Conservation (phyloP, 148 eudicot genomes). For the Beta vulgaris region DNA sequence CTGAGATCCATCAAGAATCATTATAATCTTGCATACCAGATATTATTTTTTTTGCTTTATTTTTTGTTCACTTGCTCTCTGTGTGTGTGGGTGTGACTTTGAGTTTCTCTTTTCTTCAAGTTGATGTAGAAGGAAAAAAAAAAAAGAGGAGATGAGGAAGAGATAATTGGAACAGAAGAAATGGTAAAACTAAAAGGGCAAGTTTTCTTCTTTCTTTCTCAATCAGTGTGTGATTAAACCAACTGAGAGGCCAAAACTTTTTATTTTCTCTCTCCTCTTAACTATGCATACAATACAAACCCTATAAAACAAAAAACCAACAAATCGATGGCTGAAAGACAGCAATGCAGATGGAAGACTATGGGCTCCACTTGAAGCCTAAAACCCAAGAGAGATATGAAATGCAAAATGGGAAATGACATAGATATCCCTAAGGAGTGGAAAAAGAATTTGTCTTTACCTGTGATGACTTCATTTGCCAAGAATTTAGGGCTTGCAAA, state of each 20-base stretch:
- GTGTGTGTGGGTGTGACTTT: too few species aligned
- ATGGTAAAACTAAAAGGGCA: slow-evolving; percentile 14
- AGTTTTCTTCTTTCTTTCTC: slow-evolving; percentile 10
- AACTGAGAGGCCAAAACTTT: slow-evolving; percentile 12
- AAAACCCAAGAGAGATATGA: background rate
- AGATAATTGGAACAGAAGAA: slow-evolving; percentile 3
- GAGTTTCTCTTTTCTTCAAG: background rate
- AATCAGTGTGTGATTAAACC: slow-evolving; percentile 35
- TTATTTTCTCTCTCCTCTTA: slow-evolving; percentile 22
- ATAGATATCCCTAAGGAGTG: too few species aligned
- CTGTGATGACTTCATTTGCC: too few species aligned
- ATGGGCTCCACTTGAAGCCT: slow-evolving; percentile 28
- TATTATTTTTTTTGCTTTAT: background rate
- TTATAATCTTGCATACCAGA: slow-evolving; percentile 27
- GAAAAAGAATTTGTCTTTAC: too few species aligned
- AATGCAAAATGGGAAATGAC: too few species aligned
- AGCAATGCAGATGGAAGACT: slow-evolving; percentile 32
- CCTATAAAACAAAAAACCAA: slow-evolving; percentile 27
- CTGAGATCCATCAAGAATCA: slow-evolving; percentile 44
- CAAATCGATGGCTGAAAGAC: slow-evolving; percentile 37
- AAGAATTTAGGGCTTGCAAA: too few species aligned
- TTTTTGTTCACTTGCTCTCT: too few species aligned
- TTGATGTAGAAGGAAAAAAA: slow-evolving; percentile 1
- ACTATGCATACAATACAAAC: slow-evolving; percentile 37
- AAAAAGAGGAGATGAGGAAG: background rate